Evolutionary conservation across 768 basidiomycete genomes (phyloP), one percentile per base, ranked within the genome.

Genomic region (Serendipita vermifera): DNA sequence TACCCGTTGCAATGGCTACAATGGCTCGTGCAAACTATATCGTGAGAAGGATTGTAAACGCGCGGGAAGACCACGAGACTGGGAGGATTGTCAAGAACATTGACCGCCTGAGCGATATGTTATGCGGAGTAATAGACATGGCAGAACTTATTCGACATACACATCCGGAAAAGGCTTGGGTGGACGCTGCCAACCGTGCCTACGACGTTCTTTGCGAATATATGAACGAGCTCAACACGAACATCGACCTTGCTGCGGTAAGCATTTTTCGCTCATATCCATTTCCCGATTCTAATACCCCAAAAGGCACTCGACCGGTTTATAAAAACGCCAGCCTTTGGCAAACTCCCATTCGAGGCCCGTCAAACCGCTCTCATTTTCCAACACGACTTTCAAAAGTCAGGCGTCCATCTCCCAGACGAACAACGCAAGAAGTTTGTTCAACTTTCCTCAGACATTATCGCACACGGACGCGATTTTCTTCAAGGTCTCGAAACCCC

Each of bases 201-300:
- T 97, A 98, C 68, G 92, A 91, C 68, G 80, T 78, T 59, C 73
- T 98, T 59, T 97, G 91, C 72, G 87, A 92, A 70, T 93, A 87
- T 68, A 98, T 99, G 93, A 97, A 97, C 68, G 82, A 88, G 41
- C 73, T 98, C 58, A 99, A 99, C 69, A 97, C 93, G 31, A 77
- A 98, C 72, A 82, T 85, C 32, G 89, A 85, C 35, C 73, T 99
- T 41, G 93, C 92, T 60, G 77, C 89, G 72, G 93, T 87, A 67
- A 69, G 86, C 73, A 56, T 38, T 27, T 22, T 15, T 53, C 14
- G 43, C 29, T 27, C 51, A 36, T 15, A 38, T 24, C 15, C 54
- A 58, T 68, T 64, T 46, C 63, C 63, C 35, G 61, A 46, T 17
- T 22, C n/a, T n/a, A n/a, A n/a, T n/a, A n/a, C n/a, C n/a, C n/a